Evolutionary conservation across 768 basidiomycete species (phyloP).

Genomic region (Porpolomopsis calyptriformis): DNA sequence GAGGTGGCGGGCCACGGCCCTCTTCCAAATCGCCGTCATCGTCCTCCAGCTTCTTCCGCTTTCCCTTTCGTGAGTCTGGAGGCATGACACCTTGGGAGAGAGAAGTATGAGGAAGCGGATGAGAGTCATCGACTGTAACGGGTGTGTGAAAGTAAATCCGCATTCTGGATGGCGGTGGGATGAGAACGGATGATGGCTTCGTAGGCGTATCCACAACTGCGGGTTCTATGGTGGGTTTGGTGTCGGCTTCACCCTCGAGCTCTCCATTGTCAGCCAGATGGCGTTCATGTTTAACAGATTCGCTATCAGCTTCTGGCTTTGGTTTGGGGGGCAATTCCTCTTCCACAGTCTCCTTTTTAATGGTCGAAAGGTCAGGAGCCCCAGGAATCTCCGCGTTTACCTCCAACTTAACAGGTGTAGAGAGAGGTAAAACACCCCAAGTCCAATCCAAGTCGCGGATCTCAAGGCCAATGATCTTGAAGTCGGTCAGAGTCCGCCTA

Average conservation of each 20-base stretch:
- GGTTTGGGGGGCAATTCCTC: slow-evolving; percentile 16
- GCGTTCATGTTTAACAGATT: slow-evolving; percentile 20
- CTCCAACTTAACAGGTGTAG: slow-evolving; percentile 23
- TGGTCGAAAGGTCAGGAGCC: slow-evolving; percentile 21
- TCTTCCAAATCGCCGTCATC: slow-evolving; percentile 77
- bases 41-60: slow-evolving; percentile 83
- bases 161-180: slow-evolving; percentile 65
- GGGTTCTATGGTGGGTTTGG: slow-evolving; percentile 22
- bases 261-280: slow-evolving; percentile 16
- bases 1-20: slow-evolving; percentile 55
- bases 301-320: slow-evolving; percentile 14
- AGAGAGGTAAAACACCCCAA: slow-evolving; percentile 59
- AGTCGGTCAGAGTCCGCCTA: slow-evolving; percentile 90
- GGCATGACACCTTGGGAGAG: slow-evolving; percentile 35
- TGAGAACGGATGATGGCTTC: slow-evolving; percentile 22
- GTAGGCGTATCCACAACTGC: slow-evolving; percentile 12
- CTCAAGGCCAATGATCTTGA: slow-evolving; percentile 89
- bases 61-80: slow-evolving; percentile 65
- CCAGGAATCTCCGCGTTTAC: slow-evolving; percentile 24
- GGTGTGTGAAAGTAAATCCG: slow-evolving; percentile 91
- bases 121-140: slow-evolving; percentile 70
- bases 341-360: slow-evolving; percentile 25
- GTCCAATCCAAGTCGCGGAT: slow-evolving; percentile 76
- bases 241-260: slow-evolving; percentile 18
- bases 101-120: slow-evolving; percentile 55